Evolutionary conservation across 257 asterid genomes (phyloP).

Genomic region (Ligustrum vulgare): DNA sequence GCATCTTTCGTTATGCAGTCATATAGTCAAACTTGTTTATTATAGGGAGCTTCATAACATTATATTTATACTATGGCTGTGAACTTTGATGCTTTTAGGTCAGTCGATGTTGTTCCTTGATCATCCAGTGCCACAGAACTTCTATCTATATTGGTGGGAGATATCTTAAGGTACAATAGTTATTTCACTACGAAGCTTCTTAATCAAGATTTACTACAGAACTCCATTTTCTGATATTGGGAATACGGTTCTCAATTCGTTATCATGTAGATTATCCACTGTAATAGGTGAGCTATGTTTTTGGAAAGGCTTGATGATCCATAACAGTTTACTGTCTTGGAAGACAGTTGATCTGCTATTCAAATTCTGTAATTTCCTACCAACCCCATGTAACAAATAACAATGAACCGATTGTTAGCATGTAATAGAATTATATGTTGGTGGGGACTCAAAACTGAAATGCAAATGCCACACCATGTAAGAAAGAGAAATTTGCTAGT

Average conservation of each 20-base stretch:
- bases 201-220: not conserved
- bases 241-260: not conserved
- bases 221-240: not conserved
- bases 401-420: not conserved
- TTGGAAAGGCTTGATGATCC: not conserved
- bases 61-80: constrained; percentile 10
- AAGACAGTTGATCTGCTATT: not conserved
- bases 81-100: constrained; percentile 48
- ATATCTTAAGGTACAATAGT: constrained; percentile 75
- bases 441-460: not conserved
- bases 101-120: constrained; percentile 53
- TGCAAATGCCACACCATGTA: not conserved
- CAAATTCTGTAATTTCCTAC: not conserved
- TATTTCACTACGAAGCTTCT: constrained; percentile 14
- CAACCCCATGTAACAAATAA: not conserved
- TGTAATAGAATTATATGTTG: not conserved
- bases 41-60: not conserved
- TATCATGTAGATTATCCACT: too few species aligned
- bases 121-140: constrained; percentile 55
- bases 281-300: too few species aligned
- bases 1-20: constrained; percentile 19
- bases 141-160: constrained; percentile 88
- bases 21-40: constrained; percentile 7
- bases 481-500: not conserved
- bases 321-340: not conserved